These are phyloP conservation scores for Oxalis stricta DNA, from an alignment of 441 rosid genomes.

Conservation along the genomic window DNA sequence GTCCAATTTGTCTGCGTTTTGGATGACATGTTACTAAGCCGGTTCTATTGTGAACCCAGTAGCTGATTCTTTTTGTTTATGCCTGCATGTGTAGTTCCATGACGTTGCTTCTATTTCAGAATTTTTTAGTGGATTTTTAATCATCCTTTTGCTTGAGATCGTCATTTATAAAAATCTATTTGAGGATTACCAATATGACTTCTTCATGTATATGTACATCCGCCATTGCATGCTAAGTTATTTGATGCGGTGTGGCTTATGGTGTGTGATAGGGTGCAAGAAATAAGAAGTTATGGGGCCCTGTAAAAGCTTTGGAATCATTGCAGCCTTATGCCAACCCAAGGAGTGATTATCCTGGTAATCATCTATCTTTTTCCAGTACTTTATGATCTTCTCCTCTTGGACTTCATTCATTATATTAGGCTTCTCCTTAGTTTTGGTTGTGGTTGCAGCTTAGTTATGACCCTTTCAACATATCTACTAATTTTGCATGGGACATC, in stretches of 20 bases:
- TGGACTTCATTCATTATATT: conserved; percentile 12
- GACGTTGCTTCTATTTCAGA: too few species aligned
- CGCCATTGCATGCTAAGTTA: not conserved
- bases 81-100: not conserved
- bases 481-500: not conserved
- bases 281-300: conserved; percentile 72
- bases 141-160: too few species aligned
- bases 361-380: too few species aligned
- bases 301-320: conserved; percentile 55
- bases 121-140: too few species aligned
- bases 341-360: conserved; percentile 68
- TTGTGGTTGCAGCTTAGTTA: too few species aligned
- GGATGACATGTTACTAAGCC: too few species aligned
- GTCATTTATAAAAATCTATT: too few species aligned
- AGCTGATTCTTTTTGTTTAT: not conserved
- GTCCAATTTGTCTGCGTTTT: too few species aligned
- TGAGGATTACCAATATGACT: too few species aligned
- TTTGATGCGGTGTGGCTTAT: conserved; percentile 6
- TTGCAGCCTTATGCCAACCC: conserved; percentile 93
- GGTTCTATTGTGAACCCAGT: too few species aligned
- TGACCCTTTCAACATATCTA: not conserved
- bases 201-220: not conserved
- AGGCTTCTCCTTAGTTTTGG: not conserved
- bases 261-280: conserved; percentile 33
- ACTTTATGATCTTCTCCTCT: too few species aligned